Base-by-base conservation (phyloP, 331 rosid genomes). In the Spiraea crenata region DNA sequence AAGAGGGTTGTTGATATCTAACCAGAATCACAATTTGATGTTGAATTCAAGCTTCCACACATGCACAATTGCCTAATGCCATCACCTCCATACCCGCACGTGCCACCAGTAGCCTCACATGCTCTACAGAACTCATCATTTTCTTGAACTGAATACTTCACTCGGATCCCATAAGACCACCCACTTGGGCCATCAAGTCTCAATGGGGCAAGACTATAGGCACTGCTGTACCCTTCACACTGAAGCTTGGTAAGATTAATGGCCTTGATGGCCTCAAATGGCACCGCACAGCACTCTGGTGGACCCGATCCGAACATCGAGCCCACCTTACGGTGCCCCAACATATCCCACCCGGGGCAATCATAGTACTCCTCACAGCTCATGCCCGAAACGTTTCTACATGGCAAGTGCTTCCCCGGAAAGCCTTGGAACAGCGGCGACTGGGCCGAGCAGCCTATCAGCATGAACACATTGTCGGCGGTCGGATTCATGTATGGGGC, bases 211-310 rank as follows among this genome's bases (percentile, higher is more conserved):
- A 91, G 77, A 39, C 63, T 91, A 7, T 89, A 95, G n/a, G 96
- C 98, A 63, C 99, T 91, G 9, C 90, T 89, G 41, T 91, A 95
- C 55, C 96, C 98, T 84, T 89, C 93, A 19, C 99, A 95, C 82
- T 86, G 79, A 3, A 95, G 93, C 84, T 74, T 89, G 0, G 83
- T 91, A 0, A 95, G 84, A 39, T 95, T 95, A 8, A 95, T 81
- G 2, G 88, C 84, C 89, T 83, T 95, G 16, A 95, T 91, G 9
- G 96, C 69, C 65, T 84, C 90, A 59, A 87, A 95, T 0, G 96
- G 79, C 50, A 91, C 76, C 0, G 90, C 99, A 58, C 99, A 95
- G 9, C 96, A 95, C 62, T 86, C 88, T 0, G 92, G 96, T 4
- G 98, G 98, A 57, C 92, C 91, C 0, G 92, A 56, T 56, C 98